phyloP scores from a whole-genome alignment of 257 asterid genomes.

The Ajuga chamaepitys region DNA sequence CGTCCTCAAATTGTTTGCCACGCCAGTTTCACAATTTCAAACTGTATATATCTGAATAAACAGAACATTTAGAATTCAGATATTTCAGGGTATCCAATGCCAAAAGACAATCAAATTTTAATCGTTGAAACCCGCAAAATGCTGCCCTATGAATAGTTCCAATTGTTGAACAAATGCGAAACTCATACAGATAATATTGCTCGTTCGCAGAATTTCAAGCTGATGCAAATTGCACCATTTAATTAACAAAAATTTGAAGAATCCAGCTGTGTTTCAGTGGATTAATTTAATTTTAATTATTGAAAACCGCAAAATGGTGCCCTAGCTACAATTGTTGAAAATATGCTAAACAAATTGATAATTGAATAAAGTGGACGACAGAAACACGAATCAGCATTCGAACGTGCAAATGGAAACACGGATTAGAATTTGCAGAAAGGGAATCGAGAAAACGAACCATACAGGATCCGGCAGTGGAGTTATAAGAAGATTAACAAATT shows the following conservation, averaged over 20 bases:
- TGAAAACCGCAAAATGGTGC: background rate
- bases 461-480: background rate
- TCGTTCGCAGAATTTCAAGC: background rate
- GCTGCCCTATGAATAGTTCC: no score
- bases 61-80: no score
- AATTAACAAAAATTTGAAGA: background rate
- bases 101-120: no score
- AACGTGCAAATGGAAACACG: background rate
- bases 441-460: background rate
- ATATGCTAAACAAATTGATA: background rate
- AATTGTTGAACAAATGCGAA: no score
- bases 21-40: no score
- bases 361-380: background rate
- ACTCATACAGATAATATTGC: no score
- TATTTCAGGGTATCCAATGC: no score
- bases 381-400: background rate
- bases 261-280: background rate
- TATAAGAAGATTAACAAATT: background rate
- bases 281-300: background rate
- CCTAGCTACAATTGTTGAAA: background rate
- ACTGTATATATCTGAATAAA: no score
- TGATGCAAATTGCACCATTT: background rate
- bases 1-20: slow-evolving; percentile 7
- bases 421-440: background rate
- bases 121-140: no score